Evolutionary conservation across 352 stramenopile species (phyloP).

Genomic region (Phytophthora citrophthora): DNA sequence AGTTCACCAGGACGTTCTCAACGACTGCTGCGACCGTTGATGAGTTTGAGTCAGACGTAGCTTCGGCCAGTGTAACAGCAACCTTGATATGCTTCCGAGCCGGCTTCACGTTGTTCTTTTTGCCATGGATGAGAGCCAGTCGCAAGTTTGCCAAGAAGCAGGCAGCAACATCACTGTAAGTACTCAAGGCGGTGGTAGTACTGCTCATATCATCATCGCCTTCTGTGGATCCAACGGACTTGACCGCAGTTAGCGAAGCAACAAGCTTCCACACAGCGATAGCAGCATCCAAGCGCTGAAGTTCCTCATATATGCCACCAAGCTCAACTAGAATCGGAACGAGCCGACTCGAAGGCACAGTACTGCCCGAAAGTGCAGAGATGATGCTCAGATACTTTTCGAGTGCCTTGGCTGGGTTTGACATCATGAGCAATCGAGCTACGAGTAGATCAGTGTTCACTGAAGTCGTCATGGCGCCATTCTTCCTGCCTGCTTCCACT

Average conservation of each 20-base stretch:
- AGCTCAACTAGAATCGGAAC: constrained; percentile 66
- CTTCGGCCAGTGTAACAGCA: constrained; percentile 36
- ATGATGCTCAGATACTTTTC: constrained; percentile 43
- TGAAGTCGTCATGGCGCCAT: constrained; percentile 2
- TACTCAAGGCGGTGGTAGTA: constrained; percentile 29
- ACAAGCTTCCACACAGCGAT: constrained; percentile 76
- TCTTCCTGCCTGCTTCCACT: constrained; percentile 19
- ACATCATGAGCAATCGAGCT: constrained; percentile 51
- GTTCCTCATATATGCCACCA: constrained; percentile 59
- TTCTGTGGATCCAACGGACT: constrained; percentile 24
- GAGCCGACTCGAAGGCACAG: constrained; percentile 20
- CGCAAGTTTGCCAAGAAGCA: constrained; percentile 70
- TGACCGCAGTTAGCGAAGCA: constrained; percentile 32
- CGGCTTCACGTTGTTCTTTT: constrained; percentile 66
- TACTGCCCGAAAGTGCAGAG: constrained; percentile 15
- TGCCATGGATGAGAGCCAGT: constrained; percentile 64
- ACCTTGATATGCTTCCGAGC: constrained; percentile 75
- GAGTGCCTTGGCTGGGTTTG: constrained; percentile 28
- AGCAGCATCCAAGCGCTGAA: constrained; percentile 49
- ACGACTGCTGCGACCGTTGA: constrained; percentile 66
- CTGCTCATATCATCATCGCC: constrained; percentile 31
- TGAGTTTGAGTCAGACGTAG: constrained; percentile 31
- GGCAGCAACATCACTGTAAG: constrained; percentile 28
- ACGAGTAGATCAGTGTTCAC: constrained; percentile 42
- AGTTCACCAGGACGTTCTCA: constrained; percentile 63